phyloP scores from a whole-genome alignment of 2,329 filamentous ascomycete genomes.

The Huntiella abstrusa region DNA sequence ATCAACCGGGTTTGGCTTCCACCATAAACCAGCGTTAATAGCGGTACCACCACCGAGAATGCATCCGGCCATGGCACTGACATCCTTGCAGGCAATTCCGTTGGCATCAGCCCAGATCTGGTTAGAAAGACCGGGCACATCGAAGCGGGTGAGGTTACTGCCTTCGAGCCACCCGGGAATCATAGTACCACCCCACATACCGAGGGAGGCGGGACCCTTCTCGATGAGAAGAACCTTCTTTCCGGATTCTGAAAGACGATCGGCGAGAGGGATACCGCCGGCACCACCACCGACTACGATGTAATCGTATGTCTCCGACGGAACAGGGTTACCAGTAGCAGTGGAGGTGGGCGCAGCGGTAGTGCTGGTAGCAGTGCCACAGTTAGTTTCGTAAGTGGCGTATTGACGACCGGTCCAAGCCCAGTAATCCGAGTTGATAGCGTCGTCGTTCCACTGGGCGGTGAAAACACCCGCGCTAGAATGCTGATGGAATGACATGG shows the following conservation, averaged over 20 bases:
- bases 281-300: conserved; percentile 45
- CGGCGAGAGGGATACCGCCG: conserved; percentile 40
- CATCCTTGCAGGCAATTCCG: conserved; percentile 48
- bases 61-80: conserved; percentile 55
- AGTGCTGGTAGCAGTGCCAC: conserved; percentile 12
- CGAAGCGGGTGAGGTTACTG: conserved; percentile 48
- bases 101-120: conserved; percentile 46
- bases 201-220: conserved; percentile 41
- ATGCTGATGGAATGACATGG: conserved; percentile 32
- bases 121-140: conserved; percentile 53
- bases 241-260: conserved; percentile 37
- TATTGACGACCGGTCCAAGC: conserved; percentile 17
- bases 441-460: conserved; percentile 19
- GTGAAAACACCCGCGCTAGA: conserved; percentile 28
- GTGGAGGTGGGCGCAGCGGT: conserved; percentile 17
- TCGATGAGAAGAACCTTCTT: conserved; percentile 46
- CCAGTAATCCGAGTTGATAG: conserved; percentile 17
- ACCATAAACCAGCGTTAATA: conserved; percentile 51
- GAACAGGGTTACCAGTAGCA: conserved; percentile 1
- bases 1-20: conserved; percentile 42
- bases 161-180: conserved; percentile 41
- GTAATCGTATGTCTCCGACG: conserved; percentile 29
- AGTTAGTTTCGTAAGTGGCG: not conserved
- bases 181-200: conserved; percentile 43
- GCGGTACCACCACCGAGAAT: conserved; percentile 49